Conservation (phyloP, 2,329 filamentous ascomycete genomes). For the Fusarium sp. region DNA sequence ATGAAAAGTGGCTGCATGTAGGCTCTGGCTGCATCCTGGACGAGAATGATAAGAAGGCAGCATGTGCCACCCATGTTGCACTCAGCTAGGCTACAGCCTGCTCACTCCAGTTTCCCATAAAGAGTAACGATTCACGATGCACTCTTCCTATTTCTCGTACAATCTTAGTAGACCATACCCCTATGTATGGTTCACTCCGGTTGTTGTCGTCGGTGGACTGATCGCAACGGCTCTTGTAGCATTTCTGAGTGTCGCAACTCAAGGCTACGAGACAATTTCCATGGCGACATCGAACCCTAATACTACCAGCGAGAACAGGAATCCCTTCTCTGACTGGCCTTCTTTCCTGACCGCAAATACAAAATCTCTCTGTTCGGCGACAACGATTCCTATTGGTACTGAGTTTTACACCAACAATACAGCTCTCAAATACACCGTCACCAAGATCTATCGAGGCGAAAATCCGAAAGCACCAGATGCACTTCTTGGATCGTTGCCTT, state of each 20-base stretch:
- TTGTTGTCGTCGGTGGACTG: background rate
- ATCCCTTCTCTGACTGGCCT: background rate
- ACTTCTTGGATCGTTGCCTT: background rate
- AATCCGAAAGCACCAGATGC: background rate
- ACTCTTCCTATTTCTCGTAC: background rate
- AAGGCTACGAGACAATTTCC: background rate
- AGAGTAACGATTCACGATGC: background rate
- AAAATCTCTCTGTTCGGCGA: background rate
- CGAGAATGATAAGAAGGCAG: background rate
- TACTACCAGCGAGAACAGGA: background rate
- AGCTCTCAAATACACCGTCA: background rate
- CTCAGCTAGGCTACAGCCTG: background rate
- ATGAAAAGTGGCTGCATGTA: background rate
- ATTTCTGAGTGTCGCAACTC: background rate
- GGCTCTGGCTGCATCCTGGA: background rate
- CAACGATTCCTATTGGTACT: background rate
- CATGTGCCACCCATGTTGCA: background rate
- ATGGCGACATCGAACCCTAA: background rate
- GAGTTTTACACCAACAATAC: constrained; percentile 1
- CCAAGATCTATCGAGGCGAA: background rate
- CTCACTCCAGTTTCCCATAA: background rate
- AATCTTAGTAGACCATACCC: background rate
- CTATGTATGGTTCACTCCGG: background rate
- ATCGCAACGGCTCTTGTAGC: background rate
- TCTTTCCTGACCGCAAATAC: background rate